Percentiles rank a stretch among this genome's conserved stretches.
Evolutionary conservation across 352 stramenopile genomes (phyloP).

Genomic region (Phytophthora lateralis): DNA sequence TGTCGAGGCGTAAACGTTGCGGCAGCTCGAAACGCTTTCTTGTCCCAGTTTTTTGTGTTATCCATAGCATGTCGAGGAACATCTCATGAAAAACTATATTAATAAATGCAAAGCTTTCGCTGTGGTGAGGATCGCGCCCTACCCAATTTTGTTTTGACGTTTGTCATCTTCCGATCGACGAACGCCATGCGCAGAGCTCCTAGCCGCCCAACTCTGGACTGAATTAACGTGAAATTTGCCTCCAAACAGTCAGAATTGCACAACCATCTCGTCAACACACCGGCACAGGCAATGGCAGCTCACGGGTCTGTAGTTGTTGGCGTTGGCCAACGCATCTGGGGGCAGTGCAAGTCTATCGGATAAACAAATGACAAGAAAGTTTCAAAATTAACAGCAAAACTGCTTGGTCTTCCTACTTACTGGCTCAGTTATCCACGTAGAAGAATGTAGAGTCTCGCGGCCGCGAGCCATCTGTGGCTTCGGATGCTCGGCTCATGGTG

Average conservation of each 20-base stretch:
- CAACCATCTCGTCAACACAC: neutral
- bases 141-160: constrained; percentile 1
- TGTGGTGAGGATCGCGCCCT: no score
- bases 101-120: constrained; percentile 1
- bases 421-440: constrained; percentile 55
- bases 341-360: neutral
- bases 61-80: neutral
- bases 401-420: constrained; percentile 4
- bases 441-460: constrained; percentile 82
- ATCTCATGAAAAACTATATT: constrained; percentile 18
- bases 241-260: neutral
- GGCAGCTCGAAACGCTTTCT: constrained; percentile 20
- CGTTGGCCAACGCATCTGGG: constrained; percentile 13
- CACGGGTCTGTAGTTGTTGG: constrained; percentile 1
- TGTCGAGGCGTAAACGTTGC: constrained; percentile 10
- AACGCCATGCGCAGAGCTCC: neutral
- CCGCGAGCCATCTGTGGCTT: constrained; percentile 43
- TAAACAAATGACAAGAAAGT: neutral
- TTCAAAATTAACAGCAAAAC: constrained; percentile 18
- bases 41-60: constrained; percentile 3
- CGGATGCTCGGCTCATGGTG: constrained; percentile 43
- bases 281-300: neutral
- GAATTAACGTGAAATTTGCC: constrained; percentile 4
- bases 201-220: neutral
- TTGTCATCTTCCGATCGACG: constrained; percentile 9